phyloP scores from a whole-genome alignment of 2,329 filamentous ascomycete genomes.

The Pseudocercospora cruenta region DNA sequence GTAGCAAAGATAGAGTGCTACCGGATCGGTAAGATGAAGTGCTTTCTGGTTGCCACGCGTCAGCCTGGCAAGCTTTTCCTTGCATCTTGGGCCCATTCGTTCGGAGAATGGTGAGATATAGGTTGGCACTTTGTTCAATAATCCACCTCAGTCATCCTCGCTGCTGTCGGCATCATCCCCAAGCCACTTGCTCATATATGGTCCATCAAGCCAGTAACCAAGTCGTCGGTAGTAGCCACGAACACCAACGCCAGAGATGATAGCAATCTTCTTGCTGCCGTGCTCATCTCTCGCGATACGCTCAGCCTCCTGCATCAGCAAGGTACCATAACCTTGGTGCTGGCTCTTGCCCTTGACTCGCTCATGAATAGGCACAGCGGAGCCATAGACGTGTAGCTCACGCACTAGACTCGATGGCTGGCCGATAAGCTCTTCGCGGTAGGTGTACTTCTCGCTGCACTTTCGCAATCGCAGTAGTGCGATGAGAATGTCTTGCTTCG shows the following conservation, averaged over 20 bases:
- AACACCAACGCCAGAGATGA: constrained; percentile 97
- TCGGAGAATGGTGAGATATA: too few relatives aligned
- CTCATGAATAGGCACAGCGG: constrained; percentile 94
- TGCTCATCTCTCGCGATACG: constrained; percentile 93
- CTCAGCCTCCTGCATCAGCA: constrained; percentile 98
- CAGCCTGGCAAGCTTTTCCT: too few relatives aligned
- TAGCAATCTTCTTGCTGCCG: constrained; percentile 88
- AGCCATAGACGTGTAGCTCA: constrained; percentile 95
- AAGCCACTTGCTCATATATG: constrained; percentile 61
- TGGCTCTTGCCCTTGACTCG: constrained; percentile 96
- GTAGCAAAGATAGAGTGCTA: not conserved
- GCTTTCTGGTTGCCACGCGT: too few relatives aligned
- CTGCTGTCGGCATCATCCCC: constrained; percentile 34
- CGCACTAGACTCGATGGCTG: constrained; percentile 91
- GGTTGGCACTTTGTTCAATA: too few relatives aligned
- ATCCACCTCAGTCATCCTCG: constrained; percentile 37
- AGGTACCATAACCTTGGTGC: constrained; percentile 93
- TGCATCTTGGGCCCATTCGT: too few relatives aligned
- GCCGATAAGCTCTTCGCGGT: constrained; percentile 79
- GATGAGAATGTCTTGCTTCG: constrained; percentile 97
- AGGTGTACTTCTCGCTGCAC: constrained; percentile 89
- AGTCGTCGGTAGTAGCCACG: constrained; percentile 92
- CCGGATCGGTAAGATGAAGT: too few relatives aligned
- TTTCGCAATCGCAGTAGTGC: constrained; percentile 85
- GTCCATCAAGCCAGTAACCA: constrained; percentile 91